A percentile compares a stretch with the other conserved stretches of the same genome.
These are phyloP conservation scores for Trichaptum fuscoviolaceum DNA, from an alignment of 768 basidiomycete genomes.

Conservation along the genomic window DNA sequence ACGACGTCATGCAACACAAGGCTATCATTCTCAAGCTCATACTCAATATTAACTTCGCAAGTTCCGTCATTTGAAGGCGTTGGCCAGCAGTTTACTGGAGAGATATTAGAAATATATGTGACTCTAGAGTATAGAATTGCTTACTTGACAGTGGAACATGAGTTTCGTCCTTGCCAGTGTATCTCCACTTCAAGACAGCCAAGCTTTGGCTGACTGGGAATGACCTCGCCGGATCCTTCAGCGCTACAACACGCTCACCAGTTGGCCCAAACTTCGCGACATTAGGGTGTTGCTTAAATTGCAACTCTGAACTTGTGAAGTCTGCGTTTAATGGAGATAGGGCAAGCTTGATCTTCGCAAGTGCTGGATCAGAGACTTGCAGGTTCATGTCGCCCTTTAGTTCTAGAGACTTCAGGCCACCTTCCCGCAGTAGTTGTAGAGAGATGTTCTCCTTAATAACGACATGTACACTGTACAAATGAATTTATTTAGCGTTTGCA, in stretches of 20 bases:
- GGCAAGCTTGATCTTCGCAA: conserved; percentile 64
- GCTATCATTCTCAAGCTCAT: conserved; percentile 85
- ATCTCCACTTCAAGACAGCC: conserved; percentile 89
- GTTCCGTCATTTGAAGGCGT: conserved; percentile 88
- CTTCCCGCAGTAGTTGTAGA: conserved; percentile 80
- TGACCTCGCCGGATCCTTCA: conserved; percentile 76
- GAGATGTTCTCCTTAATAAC: conserved; percentile 79
- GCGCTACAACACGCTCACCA: conserved; percentile 60
- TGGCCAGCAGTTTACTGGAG: conserved; percentile 93
- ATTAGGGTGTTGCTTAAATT: conserved; percentile 97
- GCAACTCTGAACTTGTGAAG: conserved; percentile 61
- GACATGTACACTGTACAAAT: conserved; percentile 67
- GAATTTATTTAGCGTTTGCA: neutral
- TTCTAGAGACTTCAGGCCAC: conserved; percentile 85
- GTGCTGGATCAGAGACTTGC: conserved; percentile 70
- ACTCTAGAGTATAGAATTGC: conserved; percentile 22
- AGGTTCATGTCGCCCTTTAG: conserved; percentile 95
- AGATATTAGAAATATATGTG: conserved; percentile 3
- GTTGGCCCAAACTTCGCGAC: conserved; percentile 80
- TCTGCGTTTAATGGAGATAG: conserved; percentile 53
- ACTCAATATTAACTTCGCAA: conserved; percentile 93
- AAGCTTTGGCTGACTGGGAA: conserved; percentile 89
- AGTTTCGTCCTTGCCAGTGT: conserved; percentile 86
- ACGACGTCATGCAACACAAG: conserved; percentile 78
- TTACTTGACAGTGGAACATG: conserved; percentile 87